These are phyloP conservation scores for Colletotrichum shisoi DNA, from an alignment of 2,329 filamentous ascomycete species.

Conservation along the genomic window DNA sequence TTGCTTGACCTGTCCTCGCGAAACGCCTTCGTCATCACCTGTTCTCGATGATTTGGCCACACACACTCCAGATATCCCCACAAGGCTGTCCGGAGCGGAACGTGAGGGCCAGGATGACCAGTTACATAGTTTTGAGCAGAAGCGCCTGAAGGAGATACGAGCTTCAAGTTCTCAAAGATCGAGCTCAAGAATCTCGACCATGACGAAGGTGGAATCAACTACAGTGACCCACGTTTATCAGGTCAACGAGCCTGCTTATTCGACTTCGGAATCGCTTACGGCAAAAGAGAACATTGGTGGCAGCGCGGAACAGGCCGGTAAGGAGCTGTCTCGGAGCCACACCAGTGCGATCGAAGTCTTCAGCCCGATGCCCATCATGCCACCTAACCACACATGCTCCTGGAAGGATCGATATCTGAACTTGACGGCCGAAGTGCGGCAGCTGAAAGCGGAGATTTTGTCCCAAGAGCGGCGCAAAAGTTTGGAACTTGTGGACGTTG, in stretches of 20 bases:
- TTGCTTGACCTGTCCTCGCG: slow-evolving; percentile 15
- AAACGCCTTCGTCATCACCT: background rate
- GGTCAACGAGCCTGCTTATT: background rate
- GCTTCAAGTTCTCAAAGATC: slow-evolving; percentile 4
- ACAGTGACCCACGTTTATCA: slow-evolving; percentile 3
- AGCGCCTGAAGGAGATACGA: slow-evolving; percentile 9
- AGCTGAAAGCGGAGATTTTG: slow-evolving; percentile 52
- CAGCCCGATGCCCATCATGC: slow-evolving; percentile 49
- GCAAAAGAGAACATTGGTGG: background rate
- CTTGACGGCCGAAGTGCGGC: slow-evolving; percentile 53
- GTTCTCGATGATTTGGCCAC: background rate
- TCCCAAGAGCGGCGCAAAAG: slow-evolving; percentile 39
- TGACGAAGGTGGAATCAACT: slow-evolving; percentile 3
- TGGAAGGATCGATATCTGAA: slow-evolving; percentile 55
- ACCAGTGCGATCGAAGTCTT: slow-evolving; percentile 42
- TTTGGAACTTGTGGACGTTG: slow-evolving; percentile 37
- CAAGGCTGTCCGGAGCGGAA: background rate
- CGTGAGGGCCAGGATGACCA: background rate
- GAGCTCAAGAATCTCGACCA: slow-evolving; percentile 9
- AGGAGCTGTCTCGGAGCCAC: background rate
- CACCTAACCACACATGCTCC: slow-evolving; percentile 52
- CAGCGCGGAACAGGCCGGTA: background rate
- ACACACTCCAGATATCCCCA: background rate
- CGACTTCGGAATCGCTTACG: background rate
- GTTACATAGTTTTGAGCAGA: background rate